Conservation (phyloP, 208 protist genomes). For the Porcisia deanei region DNA sequence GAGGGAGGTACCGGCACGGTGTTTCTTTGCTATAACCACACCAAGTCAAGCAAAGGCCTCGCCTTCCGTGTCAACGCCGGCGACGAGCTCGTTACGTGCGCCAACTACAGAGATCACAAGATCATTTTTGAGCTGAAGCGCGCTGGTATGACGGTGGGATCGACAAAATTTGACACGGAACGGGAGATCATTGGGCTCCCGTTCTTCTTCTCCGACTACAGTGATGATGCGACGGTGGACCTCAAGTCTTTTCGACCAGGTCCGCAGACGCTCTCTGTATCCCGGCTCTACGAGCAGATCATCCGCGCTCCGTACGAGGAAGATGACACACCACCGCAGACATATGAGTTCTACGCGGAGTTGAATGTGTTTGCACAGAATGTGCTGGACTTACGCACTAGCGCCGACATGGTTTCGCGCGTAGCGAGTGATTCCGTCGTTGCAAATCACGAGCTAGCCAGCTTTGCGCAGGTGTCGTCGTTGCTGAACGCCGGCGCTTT, state of each 20-base stretch:
- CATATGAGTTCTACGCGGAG: constrained; percentile 84
- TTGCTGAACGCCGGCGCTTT: constrained; percentile 60
- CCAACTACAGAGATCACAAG: constrained; percentile 65
- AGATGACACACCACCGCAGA: constrained; percentile 31
- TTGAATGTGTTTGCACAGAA: constrained; percentile 72
- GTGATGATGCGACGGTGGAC: constrained; percentile 56
- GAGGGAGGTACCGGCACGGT: constrained; percentile 59
- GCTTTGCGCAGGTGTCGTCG: constrained; percentile 50
- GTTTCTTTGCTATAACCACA: constrained; percentile 60
- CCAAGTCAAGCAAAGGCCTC: constrained; percentile 25
- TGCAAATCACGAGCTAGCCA: constrained; percentile 68
- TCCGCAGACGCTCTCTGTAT: constrained; percentile 40
- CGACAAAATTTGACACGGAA: constrained; percentile 64
- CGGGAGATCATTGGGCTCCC: constrained; percentile 57
- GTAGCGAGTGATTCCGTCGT: constrained; percentile 26
- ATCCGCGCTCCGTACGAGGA: constrained; percentile 33
- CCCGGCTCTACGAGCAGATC: constrained; percentile 59
- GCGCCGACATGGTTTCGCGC: constrained; percentile 18
- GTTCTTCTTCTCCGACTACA: constrained; percentile 60
- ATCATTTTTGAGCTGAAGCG: constrained; percentile 61
- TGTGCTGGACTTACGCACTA: constrained; percentile 27
- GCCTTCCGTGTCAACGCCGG: constrained; percentile 59
- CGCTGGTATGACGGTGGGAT: constrained; percentile 40
- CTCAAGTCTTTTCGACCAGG: constrained; percentile 38
- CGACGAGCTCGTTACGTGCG: constrained; percentile 58